Percentiles rank a stretch among this genome's conserved stretches.
These are phyloP conservation scores for Coniella vitis DNA, from an alignment of 2,329 filamentous ascomycete species.

Conservation along the genomic window DNA sequence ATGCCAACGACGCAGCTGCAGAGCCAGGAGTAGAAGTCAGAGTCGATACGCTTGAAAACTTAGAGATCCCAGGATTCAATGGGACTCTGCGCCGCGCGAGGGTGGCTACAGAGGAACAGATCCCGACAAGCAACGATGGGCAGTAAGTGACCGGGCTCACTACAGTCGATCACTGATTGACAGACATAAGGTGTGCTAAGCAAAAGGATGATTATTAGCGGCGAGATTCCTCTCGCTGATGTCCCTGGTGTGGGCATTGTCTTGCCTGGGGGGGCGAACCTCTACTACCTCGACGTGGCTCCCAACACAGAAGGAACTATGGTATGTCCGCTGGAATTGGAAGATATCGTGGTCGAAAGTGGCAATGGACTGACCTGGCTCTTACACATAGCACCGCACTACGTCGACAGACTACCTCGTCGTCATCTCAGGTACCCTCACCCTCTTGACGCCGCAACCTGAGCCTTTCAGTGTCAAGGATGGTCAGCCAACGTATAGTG, in stretches of 20 bases:
- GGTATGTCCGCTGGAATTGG: slow-evolving; percentile 14
- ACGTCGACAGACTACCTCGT: slow-evolving; percentile 27
- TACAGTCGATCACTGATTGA: too few relatives aligned
- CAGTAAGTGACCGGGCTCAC: too few relatives aligned
- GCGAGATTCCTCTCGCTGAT: slow-evolving; percentile 17
- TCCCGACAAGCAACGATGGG: too few relatives aligned
- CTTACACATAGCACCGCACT: slow-evolving; percentile 23
- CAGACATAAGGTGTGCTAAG: too few relatives aligned
- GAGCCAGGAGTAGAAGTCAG: too few relatives aligned
- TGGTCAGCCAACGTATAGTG: slow-evolving; percentile 18
- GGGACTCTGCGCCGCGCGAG: too few relatives aligned
- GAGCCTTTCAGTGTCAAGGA: slow-evolving; percentile 19
- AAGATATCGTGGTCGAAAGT: not conserved
- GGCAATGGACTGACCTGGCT: too few relatives aligned
- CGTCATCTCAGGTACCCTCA: slow-evolving; percentile 23
- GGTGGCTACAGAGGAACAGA: too few relatives aligned
- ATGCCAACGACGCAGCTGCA: too few relatives aligned
- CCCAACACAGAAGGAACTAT: slow-evolving; percentile 24
- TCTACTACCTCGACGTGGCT: slow-evolving; percentile 25
- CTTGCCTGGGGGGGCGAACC: slow-evolving; percentile 25
- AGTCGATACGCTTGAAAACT: too few relatives aligned
- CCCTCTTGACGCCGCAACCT: slow-evolving; percentile 22
- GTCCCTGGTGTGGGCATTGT: slow-evolving; percentile 26
- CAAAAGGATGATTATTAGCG: too few relatives aligned
- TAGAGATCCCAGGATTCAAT: too few relatives aligned